Evolutionary conservation across 1,139 yeast genomes (phyloP).

Genomic region (Yamadazyma mexicana): DNA sequence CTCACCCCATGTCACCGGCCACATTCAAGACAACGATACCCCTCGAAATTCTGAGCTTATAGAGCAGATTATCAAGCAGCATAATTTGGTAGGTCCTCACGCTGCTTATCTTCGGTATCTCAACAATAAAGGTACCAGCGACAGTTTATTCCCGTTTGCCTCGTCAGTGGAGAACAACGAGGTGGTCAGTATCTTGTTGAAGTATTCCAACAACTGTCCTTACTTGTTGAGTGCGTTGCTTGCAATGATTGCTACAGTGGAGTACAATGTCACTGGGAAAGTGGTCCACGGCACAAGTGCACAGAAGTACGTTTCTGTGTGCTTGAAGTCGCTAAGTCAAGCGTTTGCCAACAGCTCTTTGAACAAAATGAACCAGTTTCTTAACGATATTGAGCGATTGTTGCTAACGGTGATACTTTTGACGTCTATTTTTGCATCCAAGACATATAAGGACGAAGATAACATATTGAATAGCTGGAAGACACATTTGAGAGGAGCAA

Average conservation of each 20-base stretch:
- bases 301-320: slow-evolving; percentile 31
- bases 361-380: slow-evolving; percentile 15
- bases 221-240: slow-evolving; percentile 36
- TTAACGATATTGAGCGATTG: slow-evolving; percentile 37
- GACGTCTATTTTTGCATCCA: slow-evolving; percentile 39
- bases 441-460: slow-evolving; percentile 18
- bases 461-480: slow-evolving; percentile 34
- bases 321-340: slow-evolving; percentile 31
- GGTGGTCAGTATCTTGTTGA: slow-evolving; percentile 32
- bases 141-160: slow-evolving; percentile 41
- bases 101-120: slow-evolving; percentile 30
- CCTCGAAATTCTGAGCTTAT: slow-evolving; percentile 23
- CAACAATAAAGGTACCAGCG: slow-evolving; percentile 29
- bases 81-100: slow-evolving; percentile 31
- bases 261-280: slow-evolving; percentile 34
- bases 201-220: slow-evolving; percentile 35
- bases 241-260: slow-evolving; percentile 40
- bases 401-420: slow-evolving; percentile 39
- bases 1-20: slow-evolving; percentile 12
- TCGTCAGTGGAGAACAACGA: slow-evolving; percentile 35
- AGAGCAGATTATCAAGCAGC: slow-evolving; percentile 23
- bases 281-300: slow-evolving; percentile 29
- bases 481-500: slow-evolving; percentile 41
- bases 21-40: slow-evolving; percentile 1
- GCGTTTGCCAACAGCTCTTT: slow-evolving; percentile 27